phyloP scores from a whole-genome alignment of 495 filamentous ascomycete species.

The Clavariopsis aquatica region DNA sequence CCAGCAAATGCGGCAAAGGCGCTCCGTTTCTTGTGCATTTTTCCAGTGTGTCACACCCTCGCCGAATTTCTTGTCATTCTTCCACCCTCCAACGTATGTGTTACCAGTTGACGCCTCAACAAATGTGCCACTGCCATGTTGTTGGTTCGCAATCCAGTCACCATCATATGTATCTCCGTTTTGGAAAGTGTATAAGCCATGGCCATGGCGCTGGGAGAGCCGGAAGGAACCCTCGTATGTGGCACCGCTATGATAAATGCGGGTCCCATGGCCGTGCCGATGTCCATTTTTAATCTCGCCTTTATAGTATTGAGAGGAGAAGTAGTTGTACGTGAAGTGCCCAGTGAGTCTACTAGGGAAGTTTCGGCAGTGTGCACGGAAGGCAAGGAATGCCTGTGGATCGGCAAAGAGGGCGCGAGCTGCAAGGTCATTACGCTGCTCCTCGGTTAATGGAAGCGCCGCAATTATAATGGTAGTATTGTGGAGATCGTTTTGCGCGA shows the following conservation, averaged over 20 bases:
- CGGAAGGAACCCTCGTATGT: constrained; percentile 59
- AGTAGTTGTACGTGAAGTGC: constrained; percentile 39
- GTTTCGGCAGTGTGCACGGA: constrained; percentile 31
- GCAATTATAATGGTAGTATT: constrained; percentile 38
- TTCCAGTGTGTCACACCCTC: constrained; percentile 65
- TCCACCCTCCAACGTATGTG: constrained; percentile 65
- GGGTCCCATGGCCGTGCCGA: constrained; percentile 50
- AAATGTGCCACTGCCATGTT: constrained; percentile 61
- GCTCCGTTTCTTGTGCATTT: constrained; percentile 63
- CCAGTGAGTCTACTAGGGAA: constrained; percentile 34
- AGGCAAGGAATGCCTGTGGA: constrained; percentile 33
- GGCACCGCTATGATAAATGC: constrained; percentile 57
- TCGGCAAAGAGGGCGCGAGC: constrained; percentile 33
- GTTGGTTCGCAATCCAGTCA: constrained; percentile 57
- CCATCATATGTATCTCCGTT: constrained; percentile 66
- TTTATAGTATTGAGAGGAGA: constrained; percentile 42
- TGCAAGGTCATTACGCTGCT: constrained; percentile 25
- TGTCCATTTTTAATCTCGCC: constrained; percentile 38
- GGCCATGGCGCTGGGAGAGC: constrained; percentile 52
- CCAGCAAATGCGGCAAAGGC: constrained; percentile 66
- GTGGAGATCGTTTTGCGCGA: constrained; percentile 37
- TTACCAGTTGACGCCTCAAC: constrained; percentile 62
- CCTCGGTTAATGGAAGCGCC: constrained; percentile 27
- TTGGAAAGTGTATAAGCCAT: constrained; percentile 61
- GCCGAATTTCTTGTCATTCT: constrained; percentile 62